Evolutionary conservation across 805 yeast genomes (phyloP).

Genomic region (Metschnikowia peoriensis): DNA sequence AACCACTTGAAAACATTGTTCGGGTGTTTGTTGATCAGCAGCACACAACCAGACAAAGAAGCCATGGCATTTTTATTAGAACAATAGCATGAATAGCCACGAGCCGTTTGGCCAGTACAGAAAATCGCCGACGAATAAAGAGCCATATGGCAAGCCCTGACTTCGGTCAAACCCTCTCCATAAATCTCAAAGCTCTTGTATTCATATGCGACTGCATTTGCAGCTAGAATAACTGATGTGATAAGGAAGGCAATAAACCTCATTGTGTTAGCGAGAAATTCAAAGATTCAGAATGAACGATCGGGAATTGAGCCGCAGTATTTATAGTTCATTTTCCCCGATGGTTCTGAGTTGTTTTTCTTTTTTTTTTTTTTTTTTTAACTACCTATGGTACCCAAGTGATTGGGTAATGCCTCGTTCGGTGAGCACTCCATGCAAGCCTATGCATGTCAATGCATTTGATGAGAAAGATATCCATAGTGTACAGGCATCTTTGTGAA

Average conservation of each 20-base stretch:
- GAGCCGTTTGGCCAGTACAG: conserved; percentile 1
- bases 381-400: background rate
- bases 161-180: background rate
- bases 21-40: background rate
- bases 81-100: conserved; percentile 4
- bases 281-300: background rate
- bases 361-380: no score
- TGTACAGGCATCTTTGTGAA: background rate
- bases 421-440: background rate
- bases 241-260: background rate
- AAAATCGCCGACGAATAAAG: conserved; percentile 3
- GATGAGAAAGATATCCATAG: background rate
- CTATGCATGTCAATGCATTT: conserved; percentile 1
- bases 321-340: background rate
- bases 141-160: conserved; percentile 4
- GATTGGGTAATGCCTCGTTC: background rate
- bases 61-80: conserved; percentile 8
- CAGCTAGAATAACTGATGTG: background rate
- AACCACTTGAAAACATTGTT: background rate
- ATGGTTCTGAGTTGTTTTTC: no score
- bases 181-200: conserved; percentile 3
- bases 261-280: background rate
- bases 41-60: conserved; percentile 6
- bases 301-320: background rate
- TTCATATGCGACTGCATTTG: conserved; percentile 1